Base-by-base conservation (phyloP, 2,329 filamentous ascomycete genomes). In the Alternaria burnsii region DNA sequence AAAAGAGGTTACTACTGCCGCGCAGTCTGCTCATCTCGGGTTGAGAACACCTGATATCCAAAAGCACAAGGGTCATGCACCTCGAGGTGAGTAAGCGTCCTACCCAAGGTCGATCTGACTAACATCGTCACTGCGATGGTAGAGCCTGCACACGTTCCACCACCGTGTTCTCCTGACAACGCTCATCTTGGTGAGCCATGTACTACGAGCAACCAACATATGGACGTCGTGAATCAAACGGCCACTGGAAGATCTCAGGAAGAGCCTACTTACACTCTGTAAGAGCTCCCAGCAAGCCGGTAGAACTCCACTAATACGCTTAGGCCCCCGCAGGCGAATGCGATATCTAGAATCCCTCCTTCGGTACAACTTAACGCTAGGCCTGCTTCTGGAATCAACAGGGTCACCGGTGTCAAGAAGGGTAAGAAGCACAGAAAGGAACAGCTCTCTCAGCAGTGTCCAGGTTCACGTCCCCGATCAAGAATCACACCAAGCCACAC, bases 381-480 rank as follows among this genome's bases (percentile, higher is more conserved):
- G 26, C 20, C 20, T 2, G 18, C 20, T 2, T 22, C 28, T 34
- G 11, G 10, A 16, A 22, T 14, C 6, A 56, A 22, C 4, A 65
- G 54, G 16, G 24, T 14, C 4, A 38, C 26, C 4, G 20, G 18
- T 22, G 41, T n/a, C n/a, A 62, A 53, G 12, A 61, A 42, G 28
- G 5, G 6, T 8, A 59, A 43, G 42, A 61, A 58, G 16, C 32
- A 32, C 4, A 60, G 36, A 36, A 65, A 48, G 28, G 43, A n/a
- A 18, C 20, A 14, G 3, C 44, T 24, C 7, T 42, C 44, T 41
- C 52, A 58, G 20, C 50, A 58, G 32, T 48, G 18, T 18, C 43
- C 36, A 28, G 53, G 5, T 0, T 38, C 42, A 40, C 61, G 40
- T 56, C 62, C 60, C 28, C 48, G 47, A 26, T n/a, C 46, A 6